Conservation (phyloP, 2,329 filamentous ascomycete genomes). For the Fusarium drepaniforme region DNA sequence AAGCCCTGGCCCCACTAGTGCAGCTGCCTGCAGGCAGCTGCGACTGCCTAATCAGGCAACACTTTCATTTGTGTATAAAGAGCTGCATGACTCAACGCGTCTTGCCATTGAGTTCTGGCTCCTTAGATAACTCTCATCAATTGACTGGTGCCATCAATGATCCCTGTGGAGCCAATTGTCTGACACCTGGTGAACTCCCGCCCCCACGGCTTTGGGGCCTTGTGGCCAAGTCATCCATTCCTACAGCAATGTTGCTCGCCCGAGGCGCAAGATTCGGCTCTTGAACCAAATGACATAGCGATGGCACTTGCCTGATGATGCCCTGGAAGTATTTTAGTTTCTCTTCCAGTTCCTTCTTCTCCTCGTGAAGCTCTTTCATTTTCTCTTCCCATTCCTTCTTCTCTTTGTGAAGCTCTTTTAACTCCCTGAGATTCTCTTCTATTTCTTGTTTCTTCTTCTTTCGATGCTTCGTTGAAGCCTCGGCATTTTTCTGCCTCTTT, state of each 20-base stretch:
- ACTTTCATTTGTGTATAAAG: too few relatives aligned
- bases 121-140: too few relatives aligned
- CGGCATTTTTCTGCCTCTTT: background rate
- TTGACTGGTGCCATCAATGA: too few relatives aligned
- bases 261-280: background rate
- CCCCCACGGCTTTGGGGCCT: too few relatives aligned
- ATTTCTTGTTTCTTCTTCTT: background rate
- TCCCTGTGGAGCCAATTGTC: too few relatives aligned
- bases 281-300: background rate
- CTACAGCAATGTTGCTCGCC: background rate
- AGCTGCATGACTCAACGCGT: too few relatives aligned
- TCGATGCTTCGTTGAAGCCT: background rate
- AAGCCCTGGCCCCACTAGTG: too few relatives aligned
- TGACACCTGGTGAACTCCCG: too few relatives aligned
- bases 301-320: background rate
- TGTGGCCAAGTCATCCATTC: background rate
- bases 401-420: background rate
- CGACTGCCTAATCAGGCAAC: too few relatives aligned
- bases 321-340: background rate
- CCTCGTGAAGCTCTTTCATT: background rate
- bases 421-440: background rate
- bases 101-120: too few relatives aligned
- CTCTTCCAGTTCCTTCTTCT: background rate
- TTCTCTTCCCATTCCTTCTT: background rate
- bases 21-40: too few relatives aligned